Base-by-base conservation (phyloP, 2,329 filamentous ascomycete genomes). In the Sporothrix inflata region DNA sequence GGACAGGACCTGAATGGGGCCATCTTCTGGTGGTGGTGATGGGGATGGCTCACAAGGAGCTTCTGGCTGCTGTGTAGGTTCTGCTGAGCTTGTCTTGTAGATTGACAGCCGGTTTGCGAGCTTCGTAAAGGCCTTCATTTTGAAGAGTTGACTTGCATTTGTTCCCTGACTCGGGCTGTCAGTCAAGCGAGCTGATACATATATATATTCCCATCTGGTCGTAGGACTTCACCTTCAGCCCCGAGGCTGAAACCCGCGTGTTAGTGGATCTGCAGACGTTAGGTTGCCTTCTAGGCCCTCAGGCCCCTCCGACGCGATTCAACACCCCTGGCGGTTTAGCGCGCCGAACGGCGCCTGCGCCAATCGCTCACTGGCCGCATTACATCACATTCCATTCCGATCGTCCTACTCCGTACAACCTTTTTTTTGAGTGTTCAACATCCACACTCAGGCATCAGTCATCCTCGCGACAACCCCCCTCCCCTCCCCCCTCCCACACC, bases 1-100 rank as follows among this genome's bases (percentile, higher is more conserved):
- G 0, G 87, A 89, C 21, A 89, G 72, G 63, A 89, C 83, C 75
- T 88, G 82, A 24, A 84, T 68, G 3, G 66, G 63, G 7, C 63
- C 63, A 12, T 66, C 40, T n/a, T 30, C 63, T 49, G 5, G 24
- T 12, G 63, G 19, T 16, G 55, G 40, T 47, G 61, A n/a, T n/a
- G n/a, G n/a, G n/a, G n/a, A 47, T 34, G 63, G 24, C 16, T 66
- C 21, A n/a, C 21, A 3, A 9, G 24, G 12, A 7, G 61, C 14
- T 27, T 38, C 24, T 63, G 38, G 42, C 30, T 30, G 8, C 19
- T 27, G 11, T 8, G 21, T 24, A 30, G 61, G 14, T 8, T 47
- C 42, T 34, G 16, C 7, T 1, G 63, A 9, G 11, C 49, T 24
- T 66, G 24, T 11, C 42, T 30, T 34, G 40, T 49, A 34, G 16